Evolutionary conservation across 768 basidiomycete species (phyloP), one percentile per base, ranked within the genome.

Genomic region (Lyophyllum semitale): DNA sequence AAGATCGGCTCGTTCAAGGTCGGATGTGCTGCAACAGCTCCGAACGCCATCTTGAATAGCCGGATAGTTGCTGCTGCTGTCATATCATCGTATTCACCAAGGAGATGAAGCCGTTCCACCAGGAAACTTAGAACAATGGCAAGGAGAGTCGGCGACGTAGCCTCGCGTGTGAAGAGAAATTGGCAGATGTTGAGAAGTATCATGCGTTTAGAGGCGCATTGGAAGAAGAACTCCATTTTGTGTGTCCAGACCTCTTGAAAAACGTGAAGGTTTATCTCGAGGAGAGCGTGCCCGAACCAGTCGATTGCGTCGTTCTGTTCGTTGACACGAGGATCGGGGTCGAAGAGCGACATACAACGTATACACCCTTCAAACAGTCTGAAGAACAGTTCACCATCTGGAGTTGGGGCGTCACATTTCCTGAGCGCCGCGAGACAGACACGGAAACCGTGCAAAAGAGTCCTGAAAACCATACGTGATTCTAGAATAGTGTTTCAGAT

Each of bases 231-330:
- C 25, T 86, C 88, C 74, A 98, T 89, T 68, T 93, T 89, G 67
- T 85, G 87, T 32, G 91, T 93, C 94, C 95, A 96, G 29, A 98
- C 91, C 72, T 97, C 94, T 69, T 96, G 91, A 68, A 97, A 95
- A 57, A 95, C 89, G 64, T 96, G 92, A 8, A 91, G 77, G 65
- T 97, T 91, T 63, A 95, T 83, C 68, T 95, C 91, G 33, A 85
- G 71, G 41, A 95, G 80, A 38, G 90, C 84, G 22, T 84, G 81
- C 5, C 83, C 85, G 55, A 98, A 84, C 80, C 88, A 87, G 54
- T 99, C 96, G 64, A 94, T 82, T 5, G 87, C 87, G 66, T 98
- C 95, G 48, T 87, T 77, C 52, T 77, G 75, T 40, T 70, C 82
- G 33, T 78, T 83, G 48, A 90, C 75, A 41, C 84, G 83, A 48